Evolutionary conservation across 2,329 filamentous ascomycete species (phyloP).

Genomic region (Alternaria ventricosa): DNA sequence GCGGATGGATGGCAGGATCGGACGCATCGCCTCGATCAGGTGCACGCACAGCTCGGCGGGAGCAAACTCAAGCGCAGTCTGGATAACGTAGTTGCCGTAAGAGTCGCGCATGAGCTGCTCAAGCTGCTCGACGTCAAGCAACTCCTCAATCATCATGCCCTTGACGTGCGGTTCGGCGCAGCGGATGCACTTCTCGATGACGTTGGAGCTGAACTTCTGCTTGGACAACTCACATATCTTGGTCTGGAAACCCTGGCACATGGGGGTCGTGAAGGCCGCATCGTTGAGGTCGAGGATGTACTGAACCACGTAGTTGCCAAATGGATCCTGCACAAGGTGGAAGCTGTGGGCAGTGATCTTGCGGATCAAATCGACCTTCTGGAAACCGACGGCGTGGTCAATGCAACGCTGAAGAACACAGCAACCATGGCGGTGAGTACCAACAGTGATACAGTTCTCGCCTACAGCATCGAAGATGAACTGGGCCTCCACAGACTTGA

Average conservation of each 20-base stretch:
- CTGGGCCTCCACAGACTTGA: conserved; percentile 81
- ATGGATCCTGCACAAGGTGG: conserved; percentile 90
- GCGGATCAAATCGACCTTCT: conserved; percentile 85
- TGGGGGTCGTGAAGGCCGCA: conserved; percentile 82
- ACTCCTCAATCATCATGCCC: conserved; percentile 83
- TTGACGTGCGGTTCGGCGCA: conserved; percentile 78
- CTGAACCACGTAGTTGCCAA: conserved; percentile 98
- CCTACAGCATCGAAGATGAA: conserved; percentile 98
- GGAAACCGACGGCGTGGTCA: conserved; percentile 88
- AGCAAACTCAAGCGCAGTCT: conserved; percentile 71
- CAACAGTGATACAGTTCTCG: conserved; percentile 83
- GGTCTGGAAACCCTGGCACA: conserved; percentile 81
- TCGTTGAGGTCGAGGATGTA: conserved; percentile 97
- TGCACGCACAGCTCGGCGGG: conserved; percentile 51
- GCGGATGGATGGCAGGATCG: conserved; percentile 82
- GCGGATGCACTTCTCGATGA: conserved; percentile 90
- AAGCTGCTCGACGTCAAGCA: conserved; percentile 75
- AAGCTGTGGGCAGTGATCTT: conserved; percentile 91
- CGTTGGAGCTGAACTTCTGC: conserved; percentile 99
- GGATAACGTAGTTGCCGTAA: conserved; percentile 97
- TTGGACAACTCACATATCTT: conserved; percentile 77
- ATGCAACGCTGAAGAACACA: conserved; percentile 98
- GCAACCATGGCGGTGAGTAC: conserved; percentile 96
- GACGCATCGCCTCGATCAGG: conserved; percentile 84
- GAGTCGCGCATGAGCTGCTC: conserved; percentile 89